These are phyloP conservation scores for Mortierella sp. DNA, from an alignment of 371 early-diverging fungal species.

Conservation along the genomic window DNA sequence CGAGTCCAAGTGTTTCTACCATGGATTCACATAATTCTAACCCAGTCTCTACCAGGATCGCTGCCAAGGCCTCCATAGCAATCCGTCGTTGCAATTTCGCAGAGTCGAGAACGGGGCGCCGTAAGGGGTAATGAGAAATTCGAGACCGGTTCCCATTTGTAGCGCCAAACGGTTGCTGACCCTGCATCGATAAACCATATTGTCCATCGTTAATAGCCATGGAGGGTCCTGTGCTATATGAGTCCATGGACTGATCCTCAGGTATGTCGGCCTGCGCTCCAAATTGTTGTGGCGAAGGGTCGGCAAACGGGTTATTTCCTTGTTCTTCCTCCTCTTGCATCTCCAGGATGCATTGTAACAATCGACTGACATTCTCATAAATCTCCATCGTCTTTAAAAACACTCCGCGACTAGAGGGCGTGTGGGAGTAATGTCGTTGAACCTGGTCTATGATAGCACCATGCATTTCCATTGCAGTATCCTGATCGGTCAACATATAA, in stretches of 20 bases:
- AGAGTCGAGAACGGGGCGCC: slow-evolving; percentile 2
- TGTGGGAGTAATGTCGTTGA: neutral
- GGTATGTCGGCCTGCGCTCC: no score
- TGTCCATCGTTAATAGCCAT: no score
- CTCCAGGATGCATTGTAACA: slow-evolving; percentile 47
- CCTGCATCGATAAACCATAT: no score
- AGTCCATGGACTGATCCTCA: no score
- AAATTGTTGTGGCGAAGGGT: no score
- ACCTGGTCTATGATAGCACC: no score
- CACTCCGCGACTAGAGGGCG: slow-evolving; percentile 22
- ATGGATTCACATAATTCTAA: slow-evolving; percentile 44
- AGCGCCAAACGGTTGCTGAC: no score
- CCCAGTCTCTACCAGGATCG: slow-evolving; percentile 43
- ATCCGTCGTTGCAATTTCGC: slow-evolving; percentile 25
- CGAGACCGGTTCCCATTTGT: no score
- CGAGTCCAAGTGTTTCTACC: slow-evolving; percentile 38
- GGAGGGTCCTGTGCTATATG: neutral
- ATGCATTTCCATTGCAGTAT: no score
- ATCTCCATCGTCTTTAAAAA: slow-evolving; percentile 45
- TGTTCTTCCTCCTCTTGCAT: slow-evolving; percentile 44
- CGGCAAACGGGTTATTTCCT: neutral
- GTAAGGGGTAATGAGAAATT: no score
- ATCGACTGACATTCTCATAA: slow-evolving; percentile 33
- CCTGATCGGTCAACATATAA: no score
- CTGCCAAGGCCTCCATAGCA: slow-evolving; percentile 30